Conservation (phyloP, 176 grass and related monocot species). For the Leersia perrieri region DNA sequence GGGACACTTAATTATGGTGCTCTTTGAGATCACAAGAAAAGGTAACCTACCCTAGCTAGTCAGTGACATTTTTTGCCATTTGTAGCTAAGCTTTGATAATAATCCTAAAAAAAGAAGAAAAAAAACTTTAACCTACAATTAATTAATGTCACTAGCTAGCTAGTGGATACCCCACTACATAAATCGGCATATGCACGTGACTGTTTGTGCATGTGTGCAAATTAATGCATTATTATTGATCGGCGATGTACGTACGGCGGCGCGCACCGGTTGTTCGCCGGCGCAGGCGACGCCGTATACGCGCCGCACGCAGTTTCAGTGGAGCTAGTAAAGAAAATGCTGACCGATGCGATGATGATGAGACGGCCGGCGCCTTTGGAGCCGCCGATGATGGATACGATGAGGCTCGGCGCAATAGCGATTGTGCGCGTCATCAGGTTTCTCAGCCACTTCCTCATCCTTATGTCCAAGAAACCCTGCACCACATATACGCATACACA, state of each 20-base stretch:
- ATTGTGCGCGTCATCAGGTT: conserved; percentile 74
- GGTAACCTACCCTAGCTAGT: neutral
- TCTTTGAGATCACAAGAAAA: conserved; percentile 2
- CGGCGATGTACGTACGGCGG: neutral
- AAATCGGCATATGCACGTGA: neutral
- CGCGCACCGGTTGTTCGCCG: neutral
- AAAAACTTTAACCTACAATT: neutral
- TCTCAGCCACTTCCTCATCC: conserved; percentile 79
- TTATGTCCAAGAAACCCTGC: conserved; percentile 91
- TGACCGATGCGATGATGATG: conserved; percentile 85
- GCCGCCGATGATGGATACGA: conserved; percentile 67
- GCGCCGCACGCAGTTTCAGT: neutral
- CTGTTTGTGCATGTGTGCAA: neutral
- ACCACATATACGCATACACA: neutral
- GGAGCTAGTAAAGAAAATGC: neutral
- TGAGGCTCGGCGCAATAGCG: conserved; percentile 67
- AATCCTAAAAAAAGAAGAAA: neutral
- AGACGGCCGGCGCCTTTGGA: conserved; percentile 69
- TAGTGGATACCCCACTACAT: neutral
- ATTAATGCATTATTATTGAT: neutral
- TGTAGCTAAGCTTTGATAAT: neutral
- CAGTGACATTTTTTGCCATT: neutral
- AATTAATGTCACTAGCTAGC: neutral
- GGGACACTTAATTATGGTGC: neutral
- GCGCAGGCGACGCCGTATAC: neutral